A percentile compares a stretch with the other conserved stretches of the same genome.
phyloP scores from a whole-genome alignment of 2,329 filamentous ascomycete genomes.

The Penicillium sp. region DNA sequence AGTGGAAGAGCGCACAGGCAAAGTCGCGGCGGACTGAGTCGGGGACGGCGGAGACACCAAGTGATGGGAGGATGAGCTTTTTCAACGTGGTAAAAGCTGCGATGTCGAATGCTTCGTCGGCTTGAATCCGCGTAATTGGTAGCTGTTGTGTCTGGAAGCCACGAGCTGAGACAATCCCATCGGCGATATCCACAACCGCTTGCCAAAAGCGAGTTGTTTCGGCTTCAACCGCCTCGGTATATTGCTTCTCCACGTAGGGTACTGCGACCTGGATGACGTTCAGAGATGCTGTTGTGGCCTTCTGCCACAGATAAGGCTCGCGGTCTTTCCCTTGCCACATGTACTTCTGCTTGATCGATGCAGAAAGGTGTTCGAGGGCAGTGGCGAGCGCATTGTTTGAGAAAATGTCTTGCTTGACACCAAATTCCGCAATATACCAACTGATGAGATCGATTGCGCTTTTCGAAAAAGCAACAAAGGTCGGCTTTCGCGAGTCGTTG shows the following conservation, averaged over 20 bases:
- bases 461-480: constrained; percentile 86
- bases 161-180: constrained; percentile 66
- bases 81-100: constrained; percentile 64
- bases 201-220: constrained; percentile 63
- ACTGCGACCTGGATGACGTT: constrained; percentile 64
- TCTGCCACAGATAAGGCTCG: constrained; percentile 69
- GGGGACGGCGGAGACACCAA: constrained; percentile 63
- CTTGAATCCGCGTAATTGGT: constrained; percentile 47
- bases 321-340: constrained; percentile 68
- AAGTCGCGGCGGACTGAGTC: constrained; percentile 66
- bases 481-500: constrained; percentile 55
- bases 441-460: constrained; percentile 66
- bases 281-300: constrained; percentile 67
- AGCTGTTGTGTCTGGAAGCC: constrained; percentile 46
- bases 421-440: constrained; percentile 40
- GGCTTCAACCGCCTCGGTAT: constrained; percentile 25
- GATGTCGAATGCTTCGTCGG: constrained; percentile 80
- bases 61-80: constrained; percentile 64
- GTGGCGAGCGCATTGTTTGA: constrained; percentile 61
- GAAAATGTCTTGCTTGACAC: constrained; percentile 63
- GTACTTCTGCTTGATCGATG: constrained; percentile 75
- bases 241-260: constrained; percentile 52
- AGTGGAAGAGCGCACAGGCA: constrained; percentile 70
- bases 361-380: constrained; percentile 62
- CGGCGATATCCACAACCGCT: constrained; percentile 59